These are phyloP conservation scores for Pestalotiopsis sp. DNA, from an alignment of 2,329 filamentous ascomycete genomes.

Conservation along the genomic window DNA sequence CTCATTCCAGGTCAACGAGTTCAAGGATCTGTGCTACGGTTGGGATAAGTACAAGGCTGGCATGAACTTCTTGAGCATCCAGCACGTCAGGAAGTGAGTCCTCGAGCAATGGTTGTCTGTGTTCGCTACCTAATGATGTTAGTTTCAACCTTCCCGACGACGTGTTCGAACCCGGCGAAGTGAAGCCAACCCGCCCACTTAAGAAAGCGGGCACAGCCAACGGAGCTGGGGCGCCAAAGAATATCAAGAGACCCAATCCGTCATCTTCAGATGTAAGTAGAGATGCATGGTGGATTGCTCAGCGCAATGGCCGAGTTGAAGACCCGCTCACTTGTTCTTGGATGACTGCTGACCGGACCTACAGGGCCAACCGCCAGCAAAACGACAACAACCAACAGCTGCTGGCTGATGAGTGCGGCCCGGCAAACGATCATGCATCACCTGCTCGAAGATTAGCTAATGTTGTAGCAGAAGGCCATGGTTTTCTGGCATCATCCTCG, in stretches of 20 bases:
- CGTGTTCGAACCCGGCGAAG: constrained; percentile 82
- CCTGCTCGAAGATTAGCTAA: constrained; percentile 1
- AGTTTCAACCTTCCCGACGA: constrained; percentile 90
- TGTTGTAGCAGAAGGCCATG: background rate
- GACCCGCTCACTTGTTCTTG: constrained; percentile 15
- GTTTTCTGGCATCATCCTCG: background rate
- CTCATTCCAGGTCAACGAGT: constrained; percentile 81
- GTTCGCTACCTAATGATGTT: constrained; percentile 14
- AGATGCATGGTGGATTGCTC: constrained; percentile 26
- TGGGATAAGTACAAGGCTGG: constrained; percentile 77
- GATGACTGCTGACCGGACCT: constrained; percentile 25
- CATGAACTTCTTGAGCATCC: constrained; percentile 78
- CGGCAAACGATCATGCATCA: background rate
- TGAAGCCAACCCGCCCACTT: constrained; percentile 61
- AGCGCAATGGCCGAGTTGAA: constrained; percentile 12
- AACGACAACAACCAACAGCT: constrained; percentile 35
- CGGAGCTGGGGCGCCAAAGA: constrained; percentile 40
- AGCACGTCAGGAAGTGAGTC: constrained; percentile 79
- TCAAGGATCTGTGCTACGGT: constrained; percentile 78
- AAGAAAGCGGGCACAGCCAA: constrained; percentile 48
- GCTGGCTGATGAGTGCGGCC: constrained; percentile 25
- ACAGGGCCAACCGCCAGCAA: constrained; percentile 34
- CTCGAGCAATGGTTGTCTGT: constrained; percentile 35
- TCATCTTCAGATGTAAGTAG: constrained; percentile 42
- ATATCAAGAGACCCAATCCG: constrained; percentile 42